These are phyloP conservation scores for Vitis rotundifolia DNA, from an alignment of 164 flowering plant species.

Conservation along the genomic window DNA sequence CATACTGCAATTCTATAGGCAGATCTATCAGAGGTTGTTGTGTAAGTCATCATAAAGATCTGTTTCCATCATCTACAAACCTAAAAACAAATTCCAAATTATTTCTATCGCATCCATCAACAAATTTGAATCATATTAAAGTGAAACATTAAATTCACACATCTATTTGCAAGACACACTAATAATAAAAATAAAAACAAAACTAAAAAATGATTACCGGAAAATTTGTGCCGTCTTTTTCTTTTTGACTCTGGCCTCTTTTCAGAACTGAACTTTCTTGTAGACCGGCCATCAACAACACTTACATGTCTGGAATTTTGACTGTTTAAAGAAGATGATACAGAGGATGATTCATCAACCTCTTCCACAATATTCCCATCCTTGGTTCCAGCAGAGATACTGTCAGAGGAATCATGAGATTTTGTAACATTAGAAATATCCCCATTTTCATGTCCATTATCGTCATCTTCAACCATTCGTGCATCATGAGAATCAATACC, in stretches of 20 bases:
- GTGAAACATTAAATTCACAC: not conserved
- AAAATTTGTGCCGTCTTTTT: constrained; percentile 57
- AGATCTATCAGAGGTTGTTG: too few relatives aligned
- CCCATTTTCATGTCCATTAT: constrained; percentile 29
- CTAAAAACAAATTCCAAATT: not conserved
- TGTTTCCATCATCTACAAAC: too few relatives aligned
- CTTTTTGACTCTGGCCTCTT: constrained; percentile 40
- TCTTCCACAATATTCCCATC: constrained; percentile 20
- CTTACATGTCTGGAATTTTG: constrained; percentile 29
- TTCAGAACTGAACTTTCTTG: constrained; percentile 33
- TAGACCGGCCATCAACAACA: constrained; percentile 25
- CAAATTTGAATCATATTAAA: not conserved
- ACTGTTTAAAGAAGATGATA: constrained; percentile 19
- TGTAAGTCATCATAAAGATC: too few relatives aligned
- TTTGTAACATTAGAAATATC: constrained; percentile 18
- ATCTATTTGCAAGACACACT: not conserved
- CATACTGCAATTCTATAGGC: too few relatives aligned
- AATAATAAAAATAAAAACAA: not conserved
- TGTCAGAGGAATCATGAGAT: constrained; percentile 25
- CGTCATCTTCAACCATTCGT: constrained; percentile 44
- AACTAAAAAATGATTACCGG: constrained; percentile 31
- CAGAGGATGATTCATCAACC: constrained; percentile 21
- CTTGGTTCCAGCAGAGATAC: constrained; percentile 18
- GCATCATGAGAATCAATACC: constrained; percentile 68
- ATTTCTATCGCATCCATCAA: not conserved